phyloP scores from a whole-genome alignment of 1,284 basidiomycete species.

The Sanguinoderma infundibulare region DNA sequence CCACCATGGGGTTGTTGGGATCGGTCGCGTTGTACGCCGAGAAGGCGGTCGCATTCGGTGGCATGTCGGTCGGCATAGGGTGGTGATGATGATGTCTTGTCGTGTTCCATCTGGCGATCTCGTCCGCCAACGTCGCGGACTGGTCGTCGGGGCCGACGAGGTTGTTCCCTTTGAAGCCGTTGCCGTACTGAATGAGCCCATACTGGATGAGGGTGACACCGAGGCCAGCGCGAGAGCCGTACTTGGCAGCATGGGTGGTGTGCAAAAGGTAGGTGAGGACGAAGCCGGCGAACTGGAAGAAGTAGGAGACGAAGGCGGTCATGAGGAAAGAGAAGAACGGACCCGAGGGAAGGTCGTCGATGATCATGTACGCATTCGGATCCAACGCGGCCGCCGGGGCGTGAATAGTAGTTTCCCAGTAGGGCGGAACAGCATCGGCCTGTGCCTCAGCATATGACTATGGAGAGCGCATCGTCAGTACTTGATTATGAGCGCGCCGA shows the following conservation, averaged over 20 bases:
- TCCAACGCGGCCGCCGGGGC: conserved; percentile 57
- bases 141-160: not conserved
- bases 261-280: conserved; percentile 92
- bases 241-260: conserved; percentile 94
- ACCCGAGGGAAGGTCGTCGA: conserved; percentile 78
- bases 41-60: conserved; percentile 1
- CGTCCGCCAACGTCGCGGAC: conserved; percentile 9
- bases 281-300: conserved; percentile 98
- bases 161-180: conserved; percentile 6
- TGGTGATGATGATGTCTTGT: not conserved
- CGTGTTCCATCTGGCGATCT: conserved; percentile 11
- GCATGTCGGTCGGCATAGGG: conserved; percentile 1
- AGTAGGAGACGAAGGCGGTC: conserved; percentile 88
- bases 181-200: conserved; percentile 53
- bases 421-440: conserved; percentile 90
- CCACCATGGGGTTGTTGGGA: conserved; percentile 16
- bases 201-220: conserved; percentile 95
- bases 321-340: conserved; percentile 71
- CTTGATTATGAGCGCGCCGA: not conserved
- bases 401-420: conserved; percentile 97
- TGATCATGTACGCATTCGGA: conserved; percentile 66
- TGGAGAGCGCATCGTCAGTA: not conserved
- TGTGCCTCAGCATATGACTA: conserved; percentile 90
- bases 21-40: conserved; percentile 18
- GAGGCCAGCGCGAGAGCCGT: conserved; percentile 91